phyloP scores from a whole-genome alignment of 2,329 filamentous ascomycete genomes.

The Lasiodiplodia theobromae region DNA sequence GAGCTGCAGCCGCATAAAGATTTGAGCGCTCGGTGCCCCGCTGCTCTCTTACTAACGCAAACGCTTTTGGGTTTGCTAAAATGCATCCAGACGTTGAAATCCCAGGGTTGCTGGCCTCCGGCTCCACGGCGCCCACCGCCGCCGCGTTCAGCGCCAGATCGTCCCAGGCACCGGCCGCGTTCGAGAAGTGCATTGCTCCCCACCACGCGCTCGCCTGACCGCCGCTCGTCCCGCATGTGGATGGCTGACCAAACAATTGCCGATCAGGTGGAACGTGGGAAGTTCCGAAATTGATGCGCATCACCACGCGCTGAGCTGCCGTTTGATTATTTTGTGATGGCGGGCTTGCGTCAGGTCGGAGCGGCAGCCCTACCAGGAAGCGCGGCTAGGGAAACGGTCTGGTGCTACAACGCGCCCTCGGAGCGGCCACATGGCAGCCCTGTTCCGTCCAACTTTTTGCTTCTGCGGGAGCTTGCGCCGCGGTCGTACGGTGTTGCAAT shows the following conservation, averaged over 20 bases:
- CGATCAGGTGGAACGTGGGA: constrained; percentile 16
- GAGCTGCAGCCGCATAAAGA: not conserved
- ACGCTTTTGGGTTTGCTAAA: too few relatives aligned
- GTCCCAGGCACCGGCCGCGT: constrained; percentile 14
- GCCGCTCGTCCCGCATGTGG: constrained; percentile 7
- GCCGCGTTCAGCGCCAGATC: constrained; percentile 12
- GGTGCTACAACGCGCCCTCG: constrained; percentile 12
- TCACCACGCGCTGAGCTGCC: constrained; percentile 10
- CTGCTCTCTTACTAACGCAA: too few relatives aligned
- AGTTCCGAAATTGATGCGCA: constrained; percentile 27
- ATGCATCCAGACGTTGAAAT: not conserved
- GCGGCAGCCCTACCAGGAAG: constrained; percentile 25
- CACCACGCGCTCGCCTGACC: constrained; percentile 17
- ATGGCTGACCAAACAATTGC: constrained; percentile 14
- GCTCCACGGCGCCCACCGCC: constrained; percentile 20
- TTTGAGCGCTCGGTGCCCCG: too few relatives aligned
- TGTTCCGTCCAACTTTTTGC: constrained; percentile 16
- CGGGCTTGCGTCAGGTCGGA: constrained; percentile 18
- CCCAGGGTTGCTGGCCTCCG: constrained; percentile 9
- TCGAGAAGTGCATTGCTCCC: constrained; percentile 4
- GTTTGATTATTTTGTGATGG: constrained; percentile 20
- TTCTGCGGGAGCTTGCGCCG: constrained; percentile 25
- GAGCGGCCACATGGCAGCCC: constrained; percentile 27
- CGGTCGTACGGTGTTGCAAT: constrained; percentile 18
- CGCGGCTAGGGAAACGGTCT: constrained; percentile 22